Base-by-base conservation (phyloP, 2,329 filamentous ascomycete species). In the Colletotrichum spinosum region DNA sequence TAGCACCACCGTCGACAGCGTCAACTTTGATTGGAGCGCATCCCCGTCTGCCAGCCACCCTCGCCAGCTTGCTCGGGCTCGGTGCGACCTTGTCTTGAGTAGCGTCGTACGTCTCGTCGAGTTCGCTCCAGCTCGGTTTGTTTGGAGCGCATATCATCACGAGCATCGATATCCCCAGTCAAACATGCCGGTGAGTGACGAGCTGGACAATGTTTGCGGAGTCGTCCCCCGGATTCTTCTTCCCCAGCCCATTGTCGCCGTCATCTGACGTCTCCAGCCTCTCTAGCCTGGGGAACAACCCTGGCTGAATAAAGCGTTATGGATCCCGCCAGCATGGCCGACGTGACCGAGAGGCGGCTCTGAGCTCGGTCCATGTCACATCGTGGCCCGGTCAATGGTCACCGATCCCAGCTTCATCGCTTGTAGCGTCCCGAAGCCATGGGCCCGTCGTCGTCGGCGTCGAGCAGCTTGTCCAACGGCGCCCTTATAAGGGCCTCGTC, bases 111-210 rank as follows among this genome's bases (percentile, higher is more conserved):
- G 35, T 42, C 6, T 37, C 34, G 15, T 39, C 39, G 9, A 12
- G 10, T 8, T n/a, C 1, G 17, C 2, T n/a, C n/a, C n/a, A 25
- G 7, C 8, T 39, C 15, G 15, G 37, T 65, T 48, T 62, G 46
- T 62, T 65, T 62, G 58, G 63, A 56, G 63, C 63, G 63, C 63
- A 56, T 65, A 57, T 53, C 2, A 12, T 44, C 37, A 4, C 25
- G n/a, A n/a, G 25, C 37, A 25, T n/a, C 42, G 37, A 2, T 56
- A 11, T 37, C 34, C 41, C 41, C 15, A 25, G 46, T 49, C 13
- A 10, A 25, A 33, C 17, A 3, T 39, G 50, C 34, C 39, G 34
- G 4, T 44, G 17, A 37, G 38, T 33, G 11, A 7, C 17, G 10
- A 13, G 46, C n/a, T 37, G 44, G 13, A n/a, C 11, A 11, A 50